Evolutionary conservation across 495 filamentous ascomycete species (phyloP).

Genomic region (Ramalina intermedia): DNA sequence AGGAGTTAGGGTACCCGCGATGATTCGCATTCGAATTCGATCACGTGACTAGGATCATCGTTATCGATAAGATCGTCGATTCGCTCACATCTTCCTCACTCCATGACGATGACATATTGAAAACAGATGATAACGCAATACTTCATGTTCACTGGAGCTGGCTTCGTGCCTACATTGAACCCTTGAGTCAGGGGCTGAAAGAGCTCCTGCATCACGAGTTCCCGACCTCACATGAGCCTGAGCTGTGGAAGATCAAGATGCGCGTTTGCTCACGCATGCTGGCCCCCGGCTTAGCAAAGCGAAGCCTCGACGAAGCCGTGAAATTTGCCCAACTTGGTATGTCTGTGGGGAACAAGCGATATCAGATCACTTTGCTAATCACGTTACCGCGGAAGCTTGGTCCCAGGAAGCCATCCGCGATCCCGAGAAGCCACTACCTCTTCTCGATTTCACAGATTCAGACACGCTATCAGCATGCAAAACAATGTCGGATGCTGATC

Average conservation of each 20-base stretch:
- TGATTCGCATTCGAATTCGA: no score
- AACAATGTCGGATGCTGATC: slow-evolving; percentile 69
- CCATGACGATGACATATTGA: no score
- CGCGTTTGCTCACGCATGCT: slow-evolving; percentile 34
- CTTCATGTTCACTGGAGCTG: no score
- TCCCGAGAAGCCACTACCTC: slow-evolving; percentile 33
- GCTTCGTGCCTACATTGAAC: no score
- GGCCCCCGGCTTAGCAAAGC: slow-evolving; percentile 42
- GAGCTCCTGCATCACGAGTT: no score
- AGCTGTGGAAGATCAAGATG: slow-evolving; percentile 18
- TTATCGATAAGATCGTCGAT: no score
- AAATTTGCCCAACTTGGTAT: slow-evolving; percentile 44
- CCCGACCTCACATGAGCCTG: no score
- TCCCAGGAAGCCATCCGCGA: slow-evolving; percentile 33
- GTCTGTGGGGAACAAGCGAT: slow-evolving; percentile 1
- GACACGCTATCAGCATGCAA: slow-evolving; percentile 53
- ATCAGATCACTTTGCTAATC: neutral
- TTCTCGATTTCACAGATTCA: slow-evolving; percentile 47
- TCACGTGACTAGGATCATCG: no score
- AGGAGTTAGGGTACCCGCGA: no score
- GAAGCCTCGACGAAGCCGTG: slow-evolving; percentile 51
- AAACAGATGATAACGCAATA: no score
- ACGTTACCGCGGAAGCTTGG: slow-evolving; percentile 22
- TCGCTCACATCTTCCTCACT: no score
- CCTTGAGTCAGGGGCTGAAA: no score